phyloP scores from a whole-genome alignment of 352 stramenopile species.

The Pythium phragmitis region DNA sequence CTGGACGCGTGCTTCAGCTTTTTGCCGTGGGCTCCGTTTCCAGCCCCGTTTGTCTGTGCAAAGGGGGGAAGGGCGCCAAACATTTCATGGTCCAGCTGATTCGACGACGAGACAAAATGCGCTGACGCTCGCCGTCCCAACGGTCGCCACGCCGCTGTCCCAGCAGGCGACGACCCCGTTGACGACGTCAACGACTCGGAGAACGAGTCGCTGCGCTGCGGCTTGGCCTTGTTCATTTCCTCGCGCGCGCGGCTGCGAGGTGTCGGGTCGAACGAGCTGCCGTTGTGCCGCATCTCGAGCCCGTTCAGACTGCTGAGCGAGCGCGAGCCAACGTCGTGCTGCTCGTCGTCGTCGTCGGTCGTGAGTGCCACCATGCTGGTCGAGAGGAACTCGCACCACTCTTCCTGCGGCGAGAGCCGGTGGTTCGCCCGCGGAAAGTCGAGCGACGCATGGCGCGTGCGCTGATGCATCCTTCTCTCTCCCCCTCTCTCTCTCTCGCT shows the following conservation, averaged over 20 bases:
- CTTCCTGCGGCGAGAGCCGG: slow-evolving; percentile 30
- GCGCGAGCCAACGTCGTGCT: slow-evolving; percentile 28
- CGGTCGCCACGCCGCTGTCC: slow-evolving; percentile 26
- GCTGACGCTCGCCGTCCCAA: slow-evolving; percentile 30
- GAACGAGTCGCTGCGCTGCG: slow-evolving; percentile 30
- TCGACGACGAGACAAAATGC: slow-evolving; percentile 26
- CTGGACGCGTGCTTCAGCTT: slow-evolving; percentile 26
- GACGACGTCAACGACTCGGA: slow-evolving; percentile 34
- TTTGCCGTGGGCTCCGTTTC: neutral
- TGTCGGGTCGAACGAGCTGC: slow-evolving; percentile 13
- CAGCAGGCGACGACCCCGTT: slow-evolving; percentile 29
- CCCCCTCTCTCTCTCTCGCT: slow-evolving; percentile 4
- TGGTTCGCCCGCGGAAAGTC: slow-evolving; percentile 30
- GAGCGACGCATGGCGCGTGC: slow-evolving; percentile 36
- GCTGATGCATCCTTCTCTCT: slow-evolving; percentile 20
- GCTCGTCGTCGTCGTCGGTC: slow-evolving; percentile 32
- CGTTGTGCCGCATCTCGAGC: slow-evolving; percentile 19
- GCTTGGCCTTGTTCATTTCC: slow-evolving; percentile 11
- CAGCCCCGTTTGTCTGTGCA: slow-evolving; percentile 14
- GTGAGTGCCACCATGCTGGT: slow-evolving; percentile 34
- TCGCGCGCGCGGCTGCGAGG: slow-evolving; percentile 1
- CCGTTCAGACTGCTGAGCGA: slow-evolving; percentile 29
- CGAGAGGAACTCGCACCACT: slow-evolving; percentile 39
- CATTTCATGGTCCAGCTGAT: slow-evolving; percentile 30
- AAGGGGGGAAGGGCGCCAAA: slow-evolving; percentile 22